phyloP scores from a whole-genome alignment of 2,329 filamentous ascomycete species.

The Drechslera avenae region DNA sequence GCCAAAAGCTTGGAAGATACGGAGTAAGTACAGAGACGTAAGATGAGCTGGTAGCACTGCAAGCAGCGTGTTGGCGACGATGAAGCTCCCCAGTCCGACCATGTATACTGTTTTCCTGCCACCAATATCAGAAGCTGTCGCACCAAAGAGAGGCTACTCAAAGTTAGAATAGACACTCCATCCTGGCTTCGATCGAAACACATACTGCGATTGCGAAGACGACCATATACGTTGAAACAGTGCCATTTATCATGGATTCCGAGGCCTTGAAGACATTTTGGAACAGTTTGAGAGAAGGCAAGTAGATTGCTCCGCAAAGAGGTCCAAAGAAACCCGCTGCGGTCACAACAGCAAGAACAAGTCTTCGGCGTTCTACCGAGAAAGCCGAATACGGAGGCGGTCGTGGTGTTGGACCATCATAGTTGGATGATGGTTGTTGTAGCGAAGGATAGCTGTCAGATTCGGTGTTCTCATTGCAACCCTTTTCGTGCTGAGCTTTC shows the following conservation, averaged over 20 bases:
- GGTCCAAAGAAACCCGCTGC: slow-evolving; percentile 52
- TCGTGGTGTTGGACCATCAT: slow-evolving; percentile 2
- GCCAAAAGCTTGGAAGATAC: slow-evolving; percentile 52
- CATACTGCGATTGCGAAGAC: slow-evolving; percentile 50
- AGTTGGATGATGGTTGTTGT: slow-evolving; percentile 18
- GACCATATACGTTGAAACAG: slow-evolving; percentile 54
- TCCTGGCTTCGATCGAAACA: not conserved
- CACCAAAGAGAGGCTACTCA: slow-evolving; percentile 49
- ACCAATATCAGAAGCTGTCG: slow-evolving; percentile 48
- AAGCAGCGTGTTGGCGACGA: slow-evolving; percentile 49
- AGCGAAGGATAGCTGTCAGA: slow-evolving; percentile 25
- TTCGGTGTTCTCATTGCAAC: slow-evolving; percentile 31
- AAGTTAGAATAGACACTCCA: slow-evolving; percentile 8
- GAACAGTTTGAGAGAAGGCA: slow-evolving; percentile 50
- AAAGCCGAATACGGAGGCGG: slow-evolving; percentile 48
- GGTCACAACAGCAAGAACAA: slow-evolving; percentile 50
- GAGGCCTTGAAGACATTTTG: slow-evolving; percentile 45
- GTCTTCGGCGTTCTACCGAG: slow-evolving; percentile 40
- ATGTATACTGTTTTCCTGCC: slow-evolving; percentile 52
- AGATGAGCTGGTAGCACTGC: slow-evolving; percentile 49
- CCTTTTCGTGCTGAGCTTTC: slow-evolving; percentile 27
- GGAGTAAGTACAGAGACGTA: slow-evolving; percentile 47
- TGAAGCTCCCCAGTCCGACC: slow-evolving; percentile 48
- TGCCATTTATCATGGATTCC: slow-evolving; percentile 49
- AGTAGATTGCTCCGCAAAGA: slow-evolving; percentile 53